These are phyloP conservation scores for Dacryopinax primogenitus DNA, from an alignment of 768 basidiomycete genomes.

Conservation along the genomic window DNA sequence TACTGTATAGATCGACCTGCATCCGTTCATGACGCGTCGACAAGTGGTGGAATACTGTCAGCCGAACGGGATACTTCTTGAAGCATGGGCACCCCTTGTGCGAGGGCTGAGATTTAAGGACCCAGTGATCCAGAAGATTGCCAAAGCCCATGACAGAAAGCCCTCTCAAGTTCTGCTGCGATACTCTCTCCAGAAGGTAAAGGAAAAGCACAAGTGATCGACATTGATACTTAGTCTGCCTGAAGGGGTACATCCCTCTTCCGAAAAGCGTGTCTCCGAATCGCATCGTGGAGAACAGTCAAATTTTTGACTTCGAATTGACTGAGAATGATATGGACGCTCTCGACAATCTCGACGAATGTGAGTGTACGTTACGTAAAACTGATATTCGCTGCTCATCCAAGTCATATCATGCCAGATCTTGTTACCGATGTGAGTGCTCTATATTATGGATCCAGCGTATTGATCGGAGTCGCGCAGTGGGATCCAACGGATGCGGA, in stretches of 20 bases:
- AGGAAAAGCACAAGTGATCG: neutral
- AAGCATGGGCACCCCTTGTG: constrained; percentile 67
- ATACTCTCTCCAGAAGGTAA: constrained; percentile 68
- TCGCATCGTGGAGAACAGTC: constrained; percentile 33
- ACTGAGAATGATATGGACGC: constrained; percentile 31
- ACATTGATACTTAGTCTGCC: constrained; percentile 22
- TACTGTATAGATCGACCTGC: constrained; percentile 29
- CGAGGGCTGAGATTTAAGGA: constrained; percentile 53
- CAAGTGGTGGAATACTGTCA: constrained; percentile 50
- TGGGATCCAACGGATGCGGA: constrained; percentile 12
- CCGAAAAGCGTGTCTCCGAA: constrained; percentile 34
- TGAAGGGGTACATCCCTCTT: constrained; percentile 25
- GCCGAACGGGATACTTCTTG: constrained; percentile 36
- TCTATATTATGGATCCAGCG: neutral
- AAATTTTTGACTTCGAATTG: constrained; percentile 36
- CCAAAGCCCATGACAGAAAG: constrained; percentile 42
- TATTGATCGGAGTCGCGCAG: constrained; percentile 4
- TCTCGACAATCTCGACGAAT: constrained; percentile 21
- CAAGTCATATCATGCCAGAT: neutral
- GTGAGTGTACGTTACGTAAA: neutral
- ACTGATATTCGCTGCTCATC: neutral
- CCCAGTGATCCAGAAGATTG: constrained; percentile 37
- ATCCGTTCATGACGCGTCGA: constrained; percentile 57
- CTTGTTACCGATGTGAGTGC: neutral
- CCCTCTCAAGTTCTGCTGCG: constrained; percentile 44